Percentiles rank a stretch among this genome's conserved stretches.
These are phyloP conservation scores for Nemania sp. DNA, from an alignment of 2,329 filamentous ascomycete species.

Conservation along the genomic window DNA sequence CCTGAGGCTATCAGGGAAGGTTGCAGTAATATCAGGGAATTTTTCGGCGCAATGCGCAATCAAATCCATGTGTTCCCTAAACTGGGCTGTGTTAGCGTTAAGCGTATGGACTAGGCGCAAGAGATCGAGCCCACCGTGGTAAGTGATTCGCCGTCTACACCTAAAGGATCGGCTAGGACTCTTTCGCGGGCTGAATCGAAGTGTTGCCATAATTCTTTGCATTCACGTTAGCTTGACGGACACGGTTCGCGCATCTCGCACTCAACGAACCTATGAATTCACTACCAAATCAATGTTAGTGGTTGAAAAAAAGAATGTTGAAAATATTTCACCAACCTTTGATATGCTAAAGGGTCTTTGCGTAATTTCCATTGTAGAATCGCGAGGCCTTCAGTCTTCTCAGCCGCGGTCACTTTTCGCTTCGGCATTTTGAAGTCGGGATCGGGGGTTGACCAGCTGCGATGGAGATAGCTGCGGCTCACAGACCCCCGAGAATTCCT, in stretches of 20 bases:
- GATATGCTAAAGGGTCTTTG: conserved; percentile 28
- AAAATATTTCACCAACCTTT: conserved; percentile 17
- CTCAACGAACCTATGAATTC: conserved; percentile 24
- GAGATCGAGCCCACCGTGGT: conserved; percentile 56
- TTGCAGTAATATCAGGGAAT: conserved; percentile 78
- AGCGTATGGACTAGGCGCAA: background rate
- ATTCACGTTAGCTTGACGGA: conserved; percentile 50
- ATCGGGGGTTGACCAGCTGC: background rate
- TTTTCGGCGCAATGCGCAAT: conserved; percentile 92
- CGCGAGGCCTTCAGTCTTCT: conserved; percentile 25
- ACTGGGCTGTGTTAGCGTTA: conserved; percentile 37
- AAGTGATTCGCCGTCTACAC: conserved; percentile 75
- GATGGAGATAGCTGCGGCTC: background rate
- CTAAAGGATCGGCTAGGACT: conserved; percentile 81
- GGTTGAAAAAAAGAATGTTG: background rate
- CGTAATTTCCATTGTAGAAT: conserved; percentile 28
- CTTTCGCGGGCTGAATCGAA: conserved; percentile 91
- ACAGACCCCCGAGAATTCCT: background rate
- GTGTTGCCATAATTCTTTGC: conserved; percentile 83
- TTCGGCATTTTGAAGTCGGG: conserved; percentile 19
- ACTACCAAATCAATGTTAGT: conserved; percentile 13
- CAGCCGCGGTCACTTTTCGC: conserved; percentile 25
- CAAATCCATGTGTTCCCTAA: conserved; percentile 91
- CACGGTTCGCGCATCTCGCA: background rate
- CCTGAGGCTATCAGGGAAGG: conserved; percentile 80